Percentiles rank a stretch among this genome's conserved stretches.
Conservation (phyloP, 208 protist genomes). For the Herpetomonas samuelpessoai region DNA sequence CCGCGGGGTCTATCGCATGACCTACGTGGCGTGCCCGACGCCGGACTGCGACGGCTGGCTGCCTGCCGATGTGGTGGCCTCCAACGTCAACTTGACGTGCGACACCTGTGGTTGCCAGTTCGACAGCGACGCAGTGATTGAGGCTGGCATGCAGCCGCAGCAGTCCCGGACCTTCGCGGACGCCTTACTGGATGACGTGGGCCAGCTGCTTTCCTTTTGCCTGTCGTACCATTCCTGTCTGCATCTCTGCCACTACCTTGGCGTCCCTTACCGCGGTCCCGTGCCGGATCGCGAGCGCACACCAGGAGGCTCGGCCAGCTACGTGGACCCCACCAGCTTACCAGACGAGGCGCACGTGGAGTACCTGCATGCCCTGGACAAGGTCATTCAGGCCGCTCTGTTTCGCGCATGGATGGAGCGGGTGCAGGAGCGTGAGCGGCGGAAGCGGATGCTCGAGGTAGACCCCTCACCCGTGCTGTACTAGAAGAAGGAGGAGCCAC, state of each 20-base stretch:
- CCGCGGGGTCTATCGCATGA: slow-evolving; percentile 49
- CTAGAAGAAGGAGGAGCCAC: slow-evolving; percentile 2
- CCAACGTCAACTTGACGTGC: slow-evolving; percentile 43
- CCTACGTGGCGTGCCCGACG: slow-evolving; percentile 60
- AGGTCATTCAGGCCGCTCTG: slow-evolving; percentile 67
- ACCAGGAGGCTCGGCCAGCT: slow-evolving; percentile 11
- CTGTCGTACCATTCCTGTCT: slow-evolving; percentile 41
- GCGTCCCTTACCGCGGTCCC: slow-evolving; percentile 40
- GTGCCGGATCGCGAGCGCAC: slow-evolving; percentile 10
- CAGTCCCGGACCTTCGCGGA: slow-evolving; percentile 35
- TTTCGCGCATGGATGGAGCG: slow-evolving; percentile 56
- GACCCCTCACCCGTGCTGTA: slow-evolving; percentile 31
- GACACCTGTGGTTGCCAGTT: slow-evolving; percentile 50
- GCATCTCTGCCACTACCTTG: slow-evolving; percentile 63
- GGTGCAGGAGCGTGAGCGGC: slow-evolving; percentile 51
- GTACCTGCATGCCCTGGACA: slow-evolving; percentile 66
- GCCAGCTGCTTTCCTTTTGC: slow-evolving; percentile 60
- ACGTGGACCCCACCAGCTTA: slow-evolving; percentile 9
- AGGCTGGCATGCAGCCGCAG: slow-evolving; percentile 25
- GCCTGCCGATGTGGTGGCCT: slow-evolving; percentile 40
- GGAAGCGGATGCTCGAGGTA: slow-evolving; percentile 56
- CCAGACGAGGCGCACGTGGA: slow-evolving; percentile 32
- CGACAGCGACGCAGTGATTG: slow-evolving; percentile 41
- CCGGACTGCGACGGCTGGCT: slow-evolving; percentile 67
- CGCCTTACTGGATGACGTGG: slow-evolving; percentile 42